Evolutionary conservation across 2,329 filamentous ascomycete species (phyloP).

Genomic region (Pseudocercospora fijiensis): DNA sequence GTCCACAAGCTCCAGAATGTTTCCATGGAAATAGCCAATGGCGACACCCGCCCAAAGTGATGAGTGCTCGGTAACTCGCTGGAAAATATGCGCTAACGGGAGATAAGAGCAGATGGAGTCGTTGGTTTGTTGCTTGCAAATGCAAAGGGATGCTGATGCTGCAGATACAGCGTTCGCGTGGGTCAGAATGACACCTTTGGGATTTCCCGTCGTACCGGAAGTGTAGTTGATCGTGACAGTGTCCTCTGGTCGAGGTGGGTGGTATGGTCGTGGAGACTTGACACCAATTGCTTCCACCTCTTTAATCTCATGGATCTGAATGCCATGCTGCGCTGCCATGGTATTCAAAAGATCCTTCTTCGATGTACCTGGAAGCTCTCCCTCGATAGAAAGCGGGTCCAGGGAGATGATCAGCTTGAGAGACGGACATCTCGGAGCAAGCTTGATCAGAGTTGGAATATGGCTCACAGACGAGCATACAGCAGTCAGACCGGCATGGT

Average conservation of each 20-base stretch:
- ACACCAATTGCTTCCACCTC: constrained; percentile 81
- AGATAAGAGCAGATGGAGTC: constrained; percentile 82
- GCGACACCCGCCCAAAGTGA: constrained; percentile 68
- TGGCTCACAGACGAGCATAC: constrained; percentile 79
- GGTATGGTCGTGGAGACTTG: constrained; percentile 66
- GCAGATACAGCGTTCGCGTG: constrained; percentile 79
- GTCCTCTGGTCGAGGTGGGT: constrained; percentile 71
- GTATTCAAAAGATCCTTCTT: constrained; percentile 76
- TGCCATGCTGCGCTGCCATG: constrained; percentile 70
- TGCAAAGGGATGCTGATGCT: constrained; percentile 60
- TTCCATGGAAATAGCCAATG: constrained; percentile 92
- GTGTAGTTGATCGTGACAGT: constrained; percentile 90
- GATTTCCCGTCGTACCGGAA: constrained; percentile 77
- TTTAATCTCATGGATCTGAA: constrained; percentile 74
- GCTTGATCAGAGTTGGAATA: constrained; percentile 75
- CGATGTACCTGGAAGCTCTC: constrained; percentile 70
- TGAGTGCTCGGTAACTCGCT: constrained; percentile 76
- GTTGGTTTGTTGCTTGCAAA: constrained; percentile 52
- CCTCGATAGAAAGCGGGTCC: constrained; percentile 74
- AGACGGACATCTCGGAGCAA: constrained; percentile 71
- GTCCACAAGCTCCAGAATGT: constrained; percentile 80
- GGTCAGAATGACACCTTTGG: constrained; percentile 80
- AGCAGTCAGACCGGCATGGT: constrained; percentile 74
- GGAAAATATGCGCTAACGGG: constrained; percentile 91
- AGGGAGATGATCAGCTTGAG: constrained; percentile 87